Evolutionary conservation across 1,284 basidiomycete genomes (phyloP).

Genomic region (Vanrija pseudolonga): DNA sequence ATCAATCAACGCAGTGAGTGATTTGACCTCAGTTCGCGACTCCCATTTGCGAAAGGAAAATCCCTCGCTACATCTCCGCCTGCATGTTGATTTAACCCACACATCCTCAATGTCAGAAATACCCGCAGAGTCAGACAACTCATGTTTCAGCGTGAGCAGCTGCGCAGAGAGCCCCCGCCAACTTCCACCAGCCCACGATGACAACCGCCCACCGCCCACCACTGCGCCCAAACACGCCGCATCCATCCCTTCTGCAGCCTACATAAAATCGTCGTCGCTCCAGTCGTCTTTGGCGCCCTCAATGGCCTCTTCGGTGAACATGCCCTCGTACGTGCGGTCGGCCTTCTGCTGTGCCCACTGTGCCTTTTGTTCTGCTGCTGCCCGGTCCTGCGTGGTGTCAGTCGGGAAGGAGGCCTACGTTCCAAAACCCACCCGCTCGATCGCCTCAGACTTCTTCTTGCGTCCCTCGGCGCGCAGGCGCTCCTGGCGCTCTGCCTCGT

Average conservation of each 20-base stretch:
- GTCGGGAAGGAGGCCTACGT: not conserved
- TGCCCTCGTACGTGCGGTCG: constrained; percentile 42
- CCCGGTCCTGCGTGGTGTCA: constrained; percentile 22
- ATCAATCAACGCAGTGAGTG: too few species aligned
- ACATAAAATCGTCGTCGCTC: constrained; percentile 50
- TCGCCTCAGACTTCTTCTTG: constrained; percentile 62
- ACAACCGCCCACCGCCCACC: too few species aligned
- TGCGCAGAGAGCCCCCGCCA: too few species aligned
- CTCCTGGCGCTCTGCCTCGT: constrained; percentile 81
- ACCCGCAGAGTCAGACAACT: too few species aligned
- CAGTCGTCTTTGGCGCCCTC: constrained; percentile 32
- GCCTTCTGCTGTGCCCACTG: constrained; percentile 48
- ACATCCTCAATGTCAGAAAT: too few species aligned
- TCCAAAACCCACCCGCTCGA: constrained; percentile 45
- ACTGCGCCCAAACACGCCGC: too few species aligned
- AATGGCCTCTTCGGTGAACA: constrained; percentile 46
- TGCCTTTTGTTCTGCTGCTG: constrained; percentile 41
- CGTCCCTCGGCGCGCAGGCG: constrained; percentile 72
- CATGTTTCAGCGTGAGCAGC: too few species aligned
- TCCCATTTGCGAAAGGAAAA: too few species aligned
- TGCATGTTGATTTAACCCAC: too few species aligned
- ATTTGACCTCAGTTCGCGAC: too few species aligned
- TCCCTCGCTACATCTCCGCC: too few species aligned
- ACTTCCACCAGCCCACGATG: too few species aligned
- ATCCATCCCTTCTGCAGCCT: not conserved